Evolutionary conservation across 1,284 basidiomycete genomes (phyloP), one percentile per base, ranked within the genome.

Genomic region (Somion occarium): DNA sequence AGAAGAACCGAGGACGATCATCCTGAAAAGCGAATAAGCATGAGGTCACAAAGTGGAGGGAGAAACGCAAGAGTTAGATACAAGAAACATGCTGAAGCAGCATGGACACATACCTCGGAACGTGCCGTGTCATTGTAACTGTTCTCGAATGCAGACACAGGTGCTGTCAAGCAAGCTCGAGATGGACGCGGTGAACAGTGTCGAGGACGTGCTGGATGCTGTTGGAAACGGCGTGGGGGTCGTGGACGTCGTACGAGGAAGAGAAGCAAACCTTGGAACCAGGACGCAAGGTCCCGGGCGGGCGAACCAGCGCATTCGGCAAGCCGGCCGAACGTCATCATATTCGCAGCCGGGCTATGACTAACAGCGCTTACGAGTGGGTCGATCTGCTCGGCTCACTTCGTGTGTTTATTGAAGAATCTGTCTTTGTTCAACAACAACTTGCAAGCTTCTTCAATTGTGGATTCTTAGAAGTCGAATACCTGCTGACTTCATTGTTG

Each of bases 1-100:
- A 23, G 86, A 80, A 53, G 80, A 75, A 41, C 73, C 67, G 46
- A 83, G 66, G 7, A 81, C 77, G 26, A 80, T 74, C 26, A 74
- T 75, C 70, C 81, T 85, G 55, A 55, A 53, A 9, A 56, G 15
- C 30, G 30, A 34, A 15, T 34, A 34, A 34, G 51, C 48, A 54
- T 58, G 42, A 44, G 54, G 23, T 41, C 26, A 27, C 43, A 18
- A 27, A 46, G 44, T 46, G 45, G 27, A 49, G 51, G 43, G 58
- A 12, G 44, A 24, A 18, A 59, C 54, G 58, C 56, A 50, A 5
- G 53, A 51, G 47, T 20, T 46, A 38, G 45, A 41, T 13, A 27
- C 23, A 43, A 22, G 24, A 13, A 22, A 13, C 11, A 15, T 22
- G 24, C 11, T 22, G 20, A 23, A 24, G 46, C 43, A 43, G 30